Conservation (phyloP, 345 rosid species). For the Citrus medica region DNA sequence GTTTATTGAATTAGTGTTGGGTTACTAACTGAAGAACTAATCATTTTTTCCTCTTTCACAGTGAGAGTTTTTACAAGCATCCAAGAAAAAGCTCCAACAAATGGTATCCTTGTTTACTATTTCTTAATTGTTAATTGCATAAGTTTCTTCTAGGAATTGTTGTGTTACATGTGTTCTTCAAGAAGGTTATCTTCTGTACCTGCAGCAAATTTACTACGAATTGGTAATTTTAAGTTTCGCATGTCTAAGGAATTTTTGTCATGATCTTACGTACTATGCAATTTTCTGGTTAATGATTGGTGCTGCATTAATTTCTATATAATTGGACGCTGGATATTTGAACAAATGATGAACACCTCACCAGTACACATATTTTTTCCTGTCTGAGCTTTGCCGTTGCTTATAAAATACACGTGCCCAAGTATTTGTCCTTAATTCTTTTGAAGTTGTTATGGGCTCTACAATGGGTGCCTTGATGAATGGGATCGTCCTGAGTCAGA, state of each 20-base stretch:
- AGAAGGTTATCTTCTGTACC: background rate
- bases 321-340: background rate
- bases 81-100: conserved; percentile 86
- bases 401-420: background rate
- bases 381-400: background rate
- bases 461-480: conserved; percentile 58
- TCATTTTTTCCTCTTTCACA: conserved; percentile 27
- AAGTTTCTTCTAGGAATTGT: background rate
- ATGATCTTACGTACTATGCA: background rate
- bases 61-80: conserved; percentile 90
- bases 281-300: background rate
- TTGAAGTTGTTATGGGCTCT: conserved; percentile 61
- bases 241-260: background rate
- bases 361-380: no score
- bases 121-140: background rate
- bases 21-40: background rate
- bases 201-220: background rate
- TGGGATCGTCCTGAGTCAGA: conserved; percentile 69
- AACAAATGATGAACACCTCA: background rate
- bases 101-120: conserved; percentile 61
- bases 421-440: conserved; percentile 31
- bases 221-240: background rate
- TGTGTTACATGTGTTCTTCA: background rate
- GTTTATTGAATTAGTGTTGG: background rate
- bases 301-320: background rate